Conservation (phyloP, 768 basidiomycete genomes). For the Baorangia bicolor region DNA sequence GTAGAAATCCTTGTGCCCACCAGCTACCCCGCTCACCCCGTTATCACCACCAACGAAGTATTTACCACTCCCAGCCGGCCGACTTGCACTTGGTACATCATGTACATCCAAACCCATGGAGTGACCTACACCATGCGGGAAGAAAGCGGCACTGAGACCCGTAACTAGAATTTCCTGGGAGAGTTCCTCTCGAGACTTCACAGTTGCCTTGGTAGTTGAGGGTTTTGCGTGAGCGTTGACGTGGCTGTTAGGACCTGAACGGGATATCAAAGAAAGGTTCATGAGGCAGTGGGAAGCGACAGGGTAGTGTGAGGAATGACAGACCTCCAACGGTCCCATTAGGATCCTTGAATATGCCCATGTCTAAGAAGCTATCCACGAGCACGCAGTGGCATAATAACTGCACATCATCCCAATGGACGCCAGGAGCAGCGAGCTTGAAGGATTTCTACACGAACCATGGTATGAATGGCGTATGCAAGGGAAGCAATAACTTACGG, state of each 20-base stretch:
- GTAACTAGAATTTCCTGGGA: slow-evolving; percentile 63
- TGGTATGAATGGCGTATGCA: neutral
- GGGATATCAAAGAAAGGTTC: neutral
- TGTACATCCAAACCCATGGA: slow-evolving; percentile 94
- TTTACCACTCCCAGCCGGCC: slow-evolving; percentile 56
- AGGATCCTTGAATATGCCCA: slow-evolving; percentile 83
- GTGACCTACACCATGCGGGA: slow-evolving; percentile 92
- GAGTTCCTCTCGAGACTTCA: slow-evolving; percentile 17
- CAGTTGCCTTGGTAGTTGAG: neutral
- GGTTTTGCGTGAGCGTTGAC: neutral
- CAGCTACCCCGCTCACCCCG: slow-evolving; percentile 57
- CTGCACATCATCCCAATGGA: slow-evolving; percentile 90
- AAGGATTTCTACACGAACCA: slow-evolving; percentile 59
- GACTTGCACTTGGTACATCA: slow-evolving; percentile 83
- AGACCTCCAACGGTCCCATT: slow-evolving; percentile 33
- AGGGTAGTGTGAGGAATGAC: neutral
- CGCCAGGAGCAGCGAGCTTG: slow-evolving; percentile 64
- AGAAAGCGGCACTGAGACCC: slow-evolving; percentile 83
- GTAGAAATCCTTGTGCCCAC: slow-evolving; percentile 69
- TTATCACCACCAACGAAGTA: slow-evolving; percentile 74
- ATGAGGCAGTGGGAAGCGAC: neutral
- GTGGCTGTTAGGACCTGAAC: slow-evolving; percentile 4
- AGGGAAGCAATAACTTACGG: slow-evolving; percentile 39
- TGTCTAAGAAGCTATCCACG: slow-evolving; percentile 74
- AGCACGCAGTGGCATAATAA: slow-evolving; percentile 79